Evolutionary conservation across 2,329 filamentous ascomycete species (phyloP).

Genomic region (Aschersonia sp.): DNA sequence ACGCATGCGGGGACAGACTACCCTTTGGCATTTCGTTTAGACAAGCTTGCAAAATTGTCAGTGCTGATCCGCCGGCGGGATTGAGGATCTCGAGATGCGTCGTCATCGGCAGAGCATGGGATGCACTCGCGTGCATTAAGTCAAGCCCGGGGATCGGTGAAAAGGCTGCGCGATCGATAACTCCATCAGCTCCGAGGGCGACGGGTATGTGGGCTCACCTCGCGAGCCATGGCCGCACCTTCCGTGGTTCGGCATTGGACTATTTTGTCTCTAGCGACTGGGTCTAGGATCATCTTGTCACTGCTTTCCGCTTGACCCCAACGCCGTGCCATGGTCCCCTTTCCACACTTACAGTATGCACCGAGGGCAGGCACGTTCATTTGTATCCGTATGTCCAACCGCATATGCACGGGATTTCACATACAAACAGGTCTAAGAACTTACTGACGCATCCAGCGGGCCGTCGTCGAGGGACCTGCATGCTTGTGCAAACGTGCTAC

Average conservation of each 20-base stretch:
- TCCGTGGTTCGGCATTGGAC: neutral
- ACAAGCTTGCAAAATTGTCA: neutral
- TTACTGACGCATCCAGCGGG: no score
- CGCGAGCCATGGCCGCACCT: neutral
- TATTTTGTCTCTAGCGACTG: neutral
- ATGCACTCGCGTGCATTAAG: neutral
- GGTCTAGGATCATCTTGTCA: no score
- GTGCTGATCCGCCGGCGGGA: neutral
- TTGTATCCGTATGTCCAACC: no score
- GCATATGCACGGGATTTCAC: no score
- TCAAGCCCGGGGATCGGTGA: constrained; percentile 1
- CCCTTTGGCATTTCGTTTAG: neutral
- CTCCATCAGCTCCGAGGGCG: neutral
- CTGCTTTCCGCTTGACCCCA: no score
- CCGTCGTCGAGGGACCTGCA: no score
- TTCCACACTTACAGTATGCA: no score
- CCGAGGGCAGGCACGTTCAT: no score
- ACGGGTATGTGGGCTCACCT: neutral
- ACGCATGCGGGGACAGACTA: no score
- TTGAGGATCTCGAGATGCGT: neutral
- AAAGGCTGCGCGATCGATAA: constrained; percentile 4
- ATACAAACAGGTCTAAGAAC: no score
- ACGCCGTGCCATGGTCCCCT: no score
- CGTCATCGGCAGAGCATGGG: neutral
- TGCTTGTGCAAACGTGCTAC: no score